Percentiles rank a stretch among this genome's conserved stretches.
phyloP scores from a whole-genome alignment of 2,329 filamentous ascomycete species.

The Colletotrichum acutatum region DNA sequence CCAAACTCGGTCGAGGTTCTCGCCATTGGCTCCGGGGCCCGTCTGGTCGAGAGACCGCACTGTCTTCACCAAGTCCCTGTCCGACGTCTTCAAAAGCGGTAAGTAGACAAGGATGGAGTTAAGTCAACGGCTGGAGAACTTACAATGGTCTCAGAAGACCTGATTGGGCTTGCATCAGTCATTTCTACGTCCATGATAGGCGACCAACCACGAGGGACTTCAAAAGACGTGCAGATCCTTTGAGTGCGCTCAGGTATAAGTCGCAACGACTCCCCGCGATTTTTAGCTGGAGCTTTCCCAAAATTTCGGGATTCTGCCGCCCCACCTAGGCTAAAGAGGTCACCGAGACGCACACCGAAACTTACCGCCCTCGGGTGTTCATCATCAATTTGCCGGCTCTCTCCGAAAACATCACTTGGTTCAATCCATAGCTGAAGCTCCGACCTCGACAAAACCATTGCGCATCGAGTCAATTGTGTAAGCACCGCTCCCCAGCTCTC shows the following conservation, averaged over 20 bases:
- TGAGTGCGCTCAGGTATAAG: not conserved
- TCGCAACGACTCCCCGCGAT: conserved; percentile 23
- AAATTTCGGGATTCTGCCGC: conserved; percentile 61
- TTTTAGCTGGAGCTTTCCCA: conserved; percentile 42
- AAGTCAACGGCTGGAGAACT: not conserved
- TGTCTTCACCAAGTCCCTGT: conserved; percentile 58
- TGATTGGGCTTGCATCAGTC: conserved; percentile 5
- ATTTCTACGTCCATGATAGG: conserved; percentile 34
- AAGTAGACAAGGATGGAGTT: not conserved
- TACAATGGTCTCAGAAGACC: conserved; percentile 22
- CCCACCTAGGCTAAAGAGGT: conserved; percentile 38
- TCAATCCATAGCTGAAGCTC: conserved; percentile 30
- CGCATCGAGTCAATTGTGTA: conserved; percentile 29
- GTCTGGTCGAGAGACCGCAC: conserved; percentile 67
- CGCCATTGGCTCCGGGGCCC: conserved; percentile 53
- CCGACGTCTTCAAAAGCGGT: conserved; percentile 37
- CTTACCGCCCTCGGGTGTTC: conserved; percentile 58
- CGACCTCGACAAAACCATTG: conserved; percentile 31
- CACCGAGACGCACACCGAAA: not conserved
- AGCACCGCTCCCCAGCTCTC: conserved; percentile 15
- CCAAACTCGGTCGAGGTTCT: conserved; percentile 63
- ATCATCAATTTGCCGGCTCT: conserved; percentile 48
- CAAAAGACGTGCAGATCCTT: conserved; percentile 1
- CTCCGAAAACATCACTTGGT: conserved; percentile 38
- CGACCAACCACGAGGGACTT: not conserved